phyloP scores from a whole-genome alignment of 257 asterid species.

The Cordia subcordata region DNA sequence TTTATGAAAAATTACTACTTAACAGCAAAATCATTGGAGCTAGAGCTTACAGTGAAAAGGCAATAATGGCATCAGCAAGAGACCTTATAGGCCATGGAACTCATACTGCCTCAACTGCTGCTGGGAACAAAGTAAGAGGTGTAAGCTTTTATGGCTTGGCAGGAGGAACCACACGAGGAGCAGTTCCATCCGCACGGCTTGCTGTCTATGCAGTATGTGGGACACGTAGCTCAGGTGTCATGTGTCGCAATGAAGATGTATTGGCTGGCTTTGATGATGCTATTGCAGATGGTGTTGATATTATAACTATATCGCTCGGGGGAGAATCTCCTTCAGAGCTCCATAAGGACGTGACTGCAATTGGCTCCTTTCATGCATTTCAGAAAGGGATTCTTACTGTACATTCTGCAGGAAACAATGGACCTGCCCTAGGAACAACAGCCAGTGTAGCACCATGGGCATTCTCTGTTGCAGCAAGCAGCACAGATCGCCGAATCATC shows the following conservation, averaged over 20 bases:
- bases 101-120: background rate
- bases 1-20: no score
- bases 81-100: background rate
- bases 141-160: background rate
- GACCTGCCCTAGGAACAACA: background rate
- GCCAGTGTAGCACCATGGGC: slow-evolving; percentile 9
- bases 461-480: slow-evolving; percentile 11
- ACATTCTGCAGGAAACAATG: background rate
- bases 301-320: slow-evolving; percentile 3
- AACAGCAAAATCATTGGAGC: background rate
- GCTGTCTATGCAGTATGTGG: slow-evolving; percentile 7
- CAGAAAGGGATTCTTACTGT: slow-evolving; percentile 6
- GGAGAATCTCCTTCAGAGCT: background rate
- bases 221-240: background rate
- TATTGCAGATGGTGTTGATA: slow-evolving; percentile 13
- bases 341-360: background rate
- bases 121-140: background rate
- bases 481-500: background rate
- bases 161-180: background rate
- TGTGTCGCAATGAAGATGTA: background rate
- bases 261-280: slow-evolving; percentile 13
- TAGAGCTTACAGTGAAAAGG: background rate
- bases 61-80: background rate
- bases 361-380: slow-evolving; percentile 9
- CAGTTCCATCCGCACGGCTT: slow-evolving; percentile 1